Percentiles rank a stretch among this genome's conserved stretches.
phyloP scores from a whole-genome alignment of 2,329 filamentous ascomycete species.

The Calonectria crousiana region DNA sequence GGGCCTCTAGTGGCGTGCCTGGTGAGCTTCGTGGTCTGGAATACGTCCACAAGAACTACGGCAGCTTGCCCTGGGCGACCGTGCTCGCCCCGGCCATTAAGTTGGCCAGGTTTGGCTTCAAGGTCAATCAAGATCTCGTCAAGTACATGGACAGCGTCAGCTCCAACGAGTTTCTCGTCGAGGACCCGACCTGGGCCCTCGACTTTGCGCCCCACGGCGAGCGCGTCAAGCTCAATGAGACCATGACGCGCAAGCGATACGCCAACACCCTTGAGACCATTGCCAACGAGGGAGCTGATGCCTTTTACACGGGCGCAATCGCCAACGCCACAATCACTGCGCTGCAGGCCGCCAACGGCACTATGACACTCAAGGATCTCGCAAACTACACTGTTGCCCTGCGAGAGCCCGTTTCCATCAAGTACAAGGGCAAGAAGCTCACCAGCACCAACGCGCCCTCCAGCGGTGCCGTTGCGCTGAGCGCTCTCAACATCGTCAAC shows the following conservation, averaged over 20 bases:
- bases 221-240: constrained; percentile 75
- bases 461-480: constrained; percentile 78
- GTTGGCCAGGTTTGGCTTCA: constrained; percentile 80
- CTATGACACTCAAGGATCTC: constrained; percentile 81
- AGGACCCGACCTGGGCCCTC: constrained; percentile 81
- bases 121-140: constrained; percentile 77
- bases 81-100: constrained; percentile 79
- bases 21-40: constrained; percentile 81
- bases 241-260: constrained; percentile 79
- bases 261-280: constrained; percentile 80
- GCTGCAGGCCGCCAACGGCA: constrained; percentile 74
- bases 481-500: constrained; percentile 79
- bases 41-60: constrained; percentile 78
- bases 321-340: constrained; percentile 78
- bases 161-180: constrained; percentile 71
- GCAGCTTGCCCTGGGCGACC: constrained; percentile 72
- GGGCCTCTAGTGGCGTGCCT: constrained; percentile 67
- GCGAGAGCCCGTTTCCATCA: constrained; percentile 70
- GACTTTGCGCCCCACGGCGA: constrained; percentile 86
- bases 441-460: constrained; percentile 77
- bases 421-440: constrained; percentile 78
- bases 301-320: constrained; percentile 78
- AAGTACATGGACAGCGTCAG: constrained; percentile 71
- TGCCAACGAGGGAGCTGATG: constrained; percentile 72
- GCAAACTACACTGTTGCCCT: constrained; percentile 77